Evolutionary conservation across 208 protist genomes (phyloP), one percentile per base, ranked within the genome.

Genomic region (Trypanosoma boissoni): DNA sequence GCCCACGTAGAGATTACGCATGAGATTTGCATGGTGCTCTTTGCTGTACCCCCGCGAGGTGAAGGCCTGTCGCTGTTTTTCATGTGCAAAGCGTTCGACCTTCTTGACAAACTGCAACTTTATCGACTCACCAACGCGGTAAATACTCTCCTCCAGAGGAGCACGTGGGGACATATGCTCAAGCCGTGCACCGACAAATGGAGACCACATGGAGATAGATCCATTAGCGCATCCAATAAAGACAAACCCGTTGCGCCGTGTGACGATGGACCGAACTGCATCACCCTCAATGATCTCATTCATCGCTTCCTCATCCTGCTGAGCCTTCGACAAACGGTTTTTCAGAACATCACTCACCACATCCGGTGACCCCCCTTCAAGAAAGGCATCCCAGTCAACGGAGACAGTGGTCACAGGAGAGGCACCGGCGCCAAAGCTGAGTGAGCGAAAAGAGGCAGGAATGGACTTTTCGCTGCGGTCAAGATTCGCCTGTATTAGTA

Each of bases 171-270:
- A 88, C n/a, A 92, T 55, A 39, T 78, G 73, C 54, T 83, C 80
- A 4, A 92, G 29, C 2, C 80, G 74, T 16, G 80, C 84, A 32
- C 78, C 73, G 27, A 56, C 78, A 60, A 83, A 88, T 31, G 78
- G 78, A 28, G 80, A 77, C 84, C 84, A 92, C 16, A 92, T 60
- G 9, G 78, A 71, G 24, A 92, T 66, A 7, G 78, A 67, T 32
- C 84, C 84, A 55, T 92, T 76, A 9, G 69, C 80, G 50, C 72
- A 62, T 27, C 84, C 84, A 28, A 88, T 59, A 55, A 77, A 86
- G 10, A 92, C 43, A 28, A 85, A 72, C 10, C 84, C 84, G 64
- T 86, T 92, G 18, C 73, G 72, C 16, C 72, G 80, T 34, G 78
- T 80, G 55, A 69, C 73, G 29, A 92, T 72, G 21, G 49, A 60